Conservation (phyloP, 2,329 filamentous ascomycete genomes). For the Aspergillus quadrilineatus region DNA sequence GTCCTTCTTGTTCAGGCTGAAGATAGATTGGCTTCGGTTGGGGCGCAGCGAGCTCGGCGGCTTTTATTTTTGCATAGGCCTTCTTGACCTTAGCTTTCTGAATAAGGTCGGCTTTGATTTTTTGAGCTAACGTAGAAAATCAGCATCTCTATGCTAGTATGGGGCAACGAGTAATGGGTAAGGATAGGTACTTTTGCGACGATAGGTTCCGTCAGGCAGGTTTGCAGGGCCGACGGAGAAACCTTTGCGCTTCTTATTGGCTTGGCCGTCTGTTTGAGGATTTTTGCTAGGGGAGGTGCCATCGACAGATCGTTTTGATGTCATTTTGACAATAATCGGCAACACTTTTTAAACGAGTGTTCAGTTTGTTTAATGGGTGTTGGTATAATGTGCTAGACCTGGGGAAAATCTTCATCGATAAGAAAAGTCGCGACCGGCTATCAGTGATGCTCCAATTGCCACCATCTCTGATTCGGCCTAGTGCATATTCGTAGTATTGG, state of each 20-base stretch:
- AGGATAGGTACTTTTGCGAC: slow-evolving; percentile 64
- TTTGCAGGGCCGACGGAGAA: slow-evolving; percentile 88
- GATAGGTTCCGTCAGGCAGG: slow-evolving; percentile 83
- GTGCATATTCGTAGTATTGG: not conserved
- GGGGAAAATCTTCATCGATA: slow-evolving; percentile 8
- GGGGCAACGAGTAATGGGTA: not conserved
- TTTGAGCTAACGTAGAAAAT: slow-evolving; percentile 60
- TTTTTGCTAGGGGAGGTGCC: slow-evolving; percentile 30
- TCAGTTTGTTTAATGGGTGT: not conserved
- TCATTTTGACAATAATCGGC: slow-evolving; percentile 47
- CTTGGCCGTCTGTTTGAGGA: slow-evolving; percentile 48
- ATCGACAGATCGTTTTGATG: slow-evolving; percentile 58
- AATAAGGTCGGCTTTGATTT: slow-evolving; percentile 86
- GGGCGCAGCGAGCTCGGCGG: slow-evolving; percentile 49
- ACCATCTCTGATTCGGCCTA: not conserved
- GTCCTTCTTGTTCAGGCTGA: slow-evolving; percentile 24
- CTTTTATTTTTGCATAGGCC: slow-evolving; percentile 84
- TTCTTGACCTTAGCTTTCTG: slow-evolving; percentile 93
- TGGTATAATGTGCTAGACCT: not conserved
- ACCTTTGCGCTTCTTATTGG: slow-evolving; percentile 61
- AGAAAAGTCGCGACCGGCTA: not conserved
- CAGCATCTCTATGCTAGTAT: not conserved
- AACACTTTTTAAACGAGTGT: not conserved
- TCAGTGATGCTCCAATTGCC: not conserved
- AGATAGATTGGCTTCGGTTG: slow-evolving; percentile 34